These are phyloP conservation scores for Halophytophthora polymorphica DNA, from an alignment of 352 stramenopile species.

Conservation along the genomic window DNA sequence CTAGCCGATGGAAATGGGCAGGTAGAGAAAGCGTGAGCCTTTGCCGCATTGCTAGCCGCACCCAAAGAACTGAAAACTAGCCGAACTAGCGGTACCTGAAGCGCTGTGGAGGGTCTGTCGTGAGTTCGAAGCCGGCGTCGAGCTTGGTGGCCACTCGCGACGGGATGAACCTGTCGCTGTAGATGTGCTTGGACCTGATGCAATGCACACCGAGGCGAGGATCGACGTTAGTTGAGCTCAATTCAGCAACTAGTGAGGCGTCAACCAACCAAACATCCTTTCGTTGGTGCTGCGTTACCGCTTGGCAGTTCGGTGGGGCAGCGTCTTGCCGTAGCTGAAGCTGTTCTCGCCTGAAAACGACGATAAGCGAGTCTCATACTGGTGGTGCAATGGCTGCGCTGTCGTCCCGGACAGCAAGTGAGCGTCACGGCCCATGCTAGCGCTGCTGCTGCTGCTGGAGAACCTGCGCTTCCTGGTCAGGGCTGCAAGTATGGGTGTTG, in stretches of 20 bases:
- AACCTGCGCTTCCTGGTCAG: conserved; percentile 21
- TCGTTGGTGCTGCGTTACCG: conserved; percentile 21
- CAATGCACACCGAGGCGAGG: not conserved
- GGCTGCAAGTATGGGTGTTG: conserved; percentile 6
- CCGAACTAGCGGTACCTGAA: conserved; percentile 6
- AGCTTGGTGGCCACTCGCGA: conserved; percentile 69
- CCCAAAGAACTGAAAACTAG: not conserved
- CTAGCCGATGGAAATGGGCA: not conserved
- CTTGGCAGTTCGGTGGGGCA: conserved; percentile 52
- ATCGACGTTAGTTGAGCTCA: not conserved
- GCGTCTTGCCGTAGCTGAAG: conserved; percentile 20
- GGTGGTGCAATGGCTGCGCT: conserved; percentile 40
- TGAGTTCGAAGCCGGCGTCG: conserved; percentile 67
- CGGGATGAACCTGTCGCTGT: conserved; percentile 88
- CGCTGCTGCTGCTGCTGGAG: conserved; percentile 6
- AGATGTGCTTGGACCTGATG: conserved; percentile 71
- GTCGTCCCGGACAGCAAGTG: conserved; percentile 10
- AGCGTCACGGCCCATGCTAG: conserved; percentile 16
- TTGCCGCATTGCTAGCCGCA: too few species aligned
- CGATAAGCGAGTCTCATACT: conserved; percentile 47
- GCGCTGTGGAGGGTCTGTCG: conserved; percentile 39
- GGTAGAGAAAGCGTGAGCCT: too few species aligned
- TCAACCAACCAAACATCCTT: too few species aligned
- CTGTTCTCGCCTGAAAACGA: conserved; percentile 30
- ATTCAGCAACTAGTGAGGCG: too few species aligned